Base-by-base conservation (phyloP, 495 filamentous ascomycete genomes). In the Aspergillus diversus region DNA sequence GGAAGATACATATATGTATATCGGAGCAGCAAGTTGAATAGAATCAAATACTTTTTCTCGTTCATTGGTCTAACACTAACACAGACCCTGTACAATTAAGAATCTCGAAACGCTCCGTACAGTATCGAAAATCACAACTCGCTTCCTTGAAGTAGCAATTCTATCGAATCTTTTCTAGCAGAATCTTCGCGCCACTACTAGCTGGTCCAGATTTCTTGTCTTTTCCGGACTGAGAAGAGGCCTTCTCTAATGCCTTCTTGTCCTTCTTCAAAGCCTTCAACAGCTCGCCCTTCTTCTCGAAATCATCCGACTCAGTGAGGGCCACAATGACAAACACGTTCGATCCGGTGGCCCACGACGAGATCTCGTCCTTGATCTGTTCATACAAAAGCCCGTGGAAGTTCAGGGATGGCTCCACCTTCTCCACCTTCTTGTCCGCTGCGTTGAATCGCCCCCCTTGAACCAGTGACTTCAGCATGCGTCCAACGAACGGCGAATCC, bases 381-480 rank as follows among this genome's bases (percentile, higher is more conserved):
- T 89, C 85, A 66, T 91, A 98, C 12, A 98, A 77, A 50, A 90
- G 75, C 60, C 85, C 82, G 64, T 92, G 86, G 77, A 97, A 99
- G 63, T 86, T 82, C 54, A 97, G 81, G n/a, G 87, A 78, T 7
- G 92, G 92, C n/a, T 90, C 83, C 16, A 88, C 81, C 60, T 86
- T 84, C 68, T 86, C 85, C 49, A 96, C 77, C 52, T 81, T 83
- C 73, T 90, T 91, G 4, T 82, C 80, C 37, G 80, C 82, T 27
- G 79, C 80, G 76, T 97, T 92, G 73, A 89, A 99, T 31, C 83
- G 86, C 9, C 96, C 95, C 21, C 95, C 94, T 35, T 89, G 85
- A 32, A 97, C 90, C 2, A 99, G 83, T 0, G 88, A 88, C 76
- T 96, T 97, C 63, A 97, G 84, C 87, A 97, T 90, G 54, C 90